Evolutionary conservation across 441 rosid genomes (phyloP).

Genomic region (Pelargonium fulgidum): DNA sequence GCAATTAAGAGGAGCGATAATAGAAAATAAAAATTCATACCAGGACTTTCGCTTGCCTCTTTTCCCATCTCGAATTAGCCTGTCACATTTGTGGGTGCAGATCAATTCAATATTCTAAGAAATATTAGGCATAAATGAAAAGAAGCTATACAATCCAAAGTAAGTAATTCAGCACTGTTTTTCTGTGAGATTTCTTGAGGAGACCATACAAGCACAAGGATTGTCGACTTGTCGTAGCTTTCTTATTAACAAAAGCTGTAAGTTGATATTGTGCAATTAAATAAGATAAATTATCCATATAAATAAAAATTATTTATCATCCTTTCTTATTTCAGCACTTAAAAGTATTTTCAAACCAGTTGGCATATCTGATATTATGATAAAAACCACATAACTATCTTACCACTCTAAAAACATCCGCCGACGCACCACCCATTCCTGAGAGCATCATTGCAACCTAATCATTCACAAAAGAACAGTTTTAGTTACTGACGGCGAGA

Average conservation of each 20-base stretch:
- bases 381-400: constrained; percentile 14
- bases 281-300: too few species aligned
- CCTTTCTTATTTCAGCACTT: too few species aligned
- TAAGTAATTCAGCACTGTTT: too few species aligned
- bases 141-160: background rate
- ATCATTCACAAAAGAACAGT: constrained; percentile 21
- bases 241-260: too few species aligned
- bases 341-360: too few species aligned
- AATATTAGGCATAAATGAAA: background rate
- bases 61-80: constrained; percentile 90
- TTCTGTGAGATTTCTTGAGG: too few species aligned
- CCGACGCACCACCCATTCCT: constrained; percentile 77
- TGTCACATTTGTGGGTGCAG: constrained; percentile 28
- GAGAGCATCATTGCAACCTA: constrained; percentile 97
- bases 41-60: constrained; percentile 83
- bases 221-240: too few species aligned
- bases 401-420: constrained; percentile 85
- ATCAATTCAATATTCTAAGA: constrained; percentile 6
- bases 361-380: too few species aligned
- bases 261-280: background rate
- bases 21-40: too few species aligned
- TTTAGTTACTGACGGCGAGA: background rate
- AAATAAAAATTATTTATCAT: background rate
- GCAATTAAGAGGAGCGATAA: too few species aligned
- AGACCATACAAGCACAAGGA: too few species aligned